Evolutionary conservation across 2,329 filamentous ascomycete genomes (phyloP).

Genomic region (Trichoderma sp.): DNA sequence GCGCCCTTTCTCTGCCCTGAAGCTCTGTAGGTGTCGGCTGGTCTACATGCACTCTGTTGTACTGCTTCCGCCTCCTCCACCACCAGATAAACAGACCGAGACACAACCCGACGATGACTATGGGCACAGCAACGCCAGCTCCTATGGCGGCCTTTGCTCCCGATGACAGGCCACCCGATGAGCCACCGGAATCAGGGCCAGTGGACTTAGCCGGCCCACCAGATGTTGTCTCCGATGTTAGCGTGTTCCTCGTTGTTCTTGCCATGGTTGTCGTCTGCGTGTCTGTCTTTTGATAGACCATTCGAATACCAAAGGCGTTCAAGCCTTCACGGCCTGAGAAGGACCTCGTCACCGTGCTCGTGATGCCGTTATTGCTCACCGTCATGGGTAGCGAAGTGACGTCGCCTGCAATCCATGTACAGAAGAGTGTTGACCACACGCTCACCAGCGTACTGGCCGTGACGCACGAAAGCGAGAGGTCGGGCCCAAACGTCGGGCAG

Average conservation of each 20-base stretch:
- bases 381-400: conserved; percentile 28
- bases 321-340: conserved; percentile 29
- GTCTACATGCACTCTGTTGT: background rate
- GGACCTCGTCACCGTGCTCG: conserved; percentile 23
- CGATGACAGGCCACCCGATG: conserved; percentile 21
- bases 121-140: conserved; percentile 31
- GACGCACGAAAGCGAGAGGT: conserved; percentile 31
- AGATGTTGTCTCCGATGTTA: conserved; percentile 2
- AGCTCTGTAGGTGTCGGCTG: conserved; percentile 1
- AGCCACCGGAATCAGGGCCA: background rate
- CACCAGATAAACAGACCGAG: conserved; percentile 30
- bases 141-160: conserved; percentile 31
- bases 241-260: background rate
- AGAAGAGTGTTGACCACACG: conserved; percentile 30
- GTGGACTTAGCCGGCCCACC: background rate
- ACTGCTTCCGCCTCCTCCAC: conserved; percentile 26
- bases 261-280: conserved; percentile 20
- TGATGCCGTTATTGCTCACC: conserved; percentile 23
- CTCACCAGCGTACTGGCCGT: conserved; percentile 23
- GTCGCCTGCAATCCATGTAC: conserved; percentile 33
- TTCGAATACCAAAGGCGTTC: conserved; percentile 35
- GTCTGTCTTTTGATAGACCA: conserved; percentile 35
- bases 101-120: conserved; percentile 28
- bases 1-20: background rate
- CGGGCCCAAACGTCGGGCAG: conserved; percentile 30